These are phyloP conservation scores for Brassica nigra DNA, from an alignment of 345 rosid species.

Conservation along the genomic window DNA sequence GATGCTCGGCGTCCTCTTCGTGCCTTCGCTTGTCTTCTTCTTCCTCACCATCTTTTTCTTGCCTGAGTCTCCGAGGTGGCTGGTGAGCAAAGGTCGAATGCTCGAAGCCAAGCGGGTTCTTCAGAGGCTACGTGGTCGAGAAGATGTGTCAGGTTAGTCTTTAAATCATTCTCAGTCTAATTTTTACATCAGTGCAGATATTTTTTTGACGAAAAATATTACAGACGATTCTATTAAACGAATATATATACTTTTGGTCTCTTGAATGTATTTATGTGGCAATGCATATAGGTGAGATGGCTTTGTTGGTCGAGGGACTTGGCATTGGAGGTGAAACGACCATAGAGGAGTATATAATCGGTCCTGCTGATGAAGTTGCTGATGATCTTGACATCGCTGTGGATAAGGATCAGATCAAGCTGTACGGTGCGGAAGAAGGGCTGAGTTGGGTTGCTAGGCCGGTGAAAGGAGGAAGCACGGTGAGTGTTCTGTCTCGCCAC, in stretches of 20 bases:
- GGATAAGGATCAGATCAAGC: conserved; percentile 75
- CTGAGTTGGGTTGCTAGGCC: conserved; percentile 89
- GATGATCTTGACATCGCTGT: conserved; percentile 67
- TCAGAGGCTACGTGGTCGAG: conserved; percentile 76
- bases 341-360: conserved; percentile 85
- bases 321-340: conserved; percentile 83
- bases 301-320: conserved; percentile 93
- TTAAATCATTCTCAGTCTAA: conserved; percentile 5
- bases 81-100: conserved; percentile 94
- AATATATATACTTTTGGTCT: neutral
- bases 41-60: conserved; percentile 63
- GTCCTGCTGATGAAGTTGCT: conserved; percentile 55
- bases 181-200: neutral
- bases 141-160: conserved; percentile 87
- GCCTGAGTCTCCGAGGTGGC: conserved; percentile 99
- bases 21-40: conserved; percentile 75
- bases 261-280: conserved; percentile 22
- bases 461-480: conserved; percentile 63
- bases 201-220: too few species aligned
- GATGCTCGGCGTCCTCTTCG: conserved; percentile 92
- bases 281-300: conserved; percentile 97
- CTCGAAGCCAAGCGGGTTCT: conserved; percentile 83
- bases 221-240: too few species aligned
- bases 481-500: conserved; percentile 64
- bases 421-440: conserved; percentile 87